Evolutionary conservation across 2,329 filamentous ascomycete species (phyloP).

Genomic region (Claviceps pazoutovae): DNA sequence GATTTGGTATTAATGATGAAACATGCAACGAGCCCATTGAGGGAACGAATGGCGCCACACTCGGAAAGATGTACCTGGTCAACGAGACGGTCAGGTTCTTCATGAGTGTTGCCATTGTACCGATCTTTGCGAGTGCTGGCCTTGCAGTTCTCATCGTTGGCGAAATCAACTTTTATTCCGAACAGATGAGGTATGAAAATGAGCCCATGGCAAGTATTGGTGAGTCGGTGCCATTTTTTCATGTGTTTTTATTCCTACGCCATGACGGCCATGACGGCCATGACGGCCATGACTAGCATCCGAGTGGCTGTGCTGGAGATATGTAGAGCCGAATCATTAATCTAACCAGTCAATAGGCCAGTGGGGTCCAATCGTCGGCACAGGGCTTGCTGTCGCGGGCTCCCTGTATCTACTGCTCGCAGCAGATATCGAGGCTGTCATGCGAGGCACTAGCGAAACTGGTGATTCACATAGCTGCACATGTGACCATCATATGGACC

Average conservation of each 20-base stretch:
- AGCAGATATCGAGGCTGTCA: slow-evolving; percentile 12
- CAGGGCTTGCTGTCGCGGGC: slow-evolving; percentile 40
- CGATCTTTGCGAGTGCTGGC: slow-evolving; percentile 43
- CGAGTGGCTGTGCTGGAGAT: too few relatives aligned
- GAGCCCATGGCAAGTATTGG: slow-evolving; percentile 49
- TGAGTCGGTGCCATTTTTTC: slow-evolving; percentile 17
- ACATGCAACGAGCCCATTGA: slow-evolving; percentile 28
- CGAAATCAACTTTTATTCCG: slow-evolving; percentile 50
- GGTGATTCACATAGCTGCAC: slow-evolving; percentile 5
- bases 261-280: not conserved
- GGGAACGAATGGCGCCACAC: slow-evolving; percentile 41
- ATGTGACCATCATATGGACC: slow-evolving; percentile 6
- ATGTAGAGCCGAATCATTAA: too few relatives aligned
- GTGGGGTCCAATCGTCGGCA: slow-evolving; percentile 47
- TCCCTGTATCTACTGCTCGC: slow-evolving; percentile 42
- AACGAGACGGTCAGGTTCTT: slow-evolving; percentile 41
- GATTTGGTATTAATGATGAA: slow-evolving; percentile 16
- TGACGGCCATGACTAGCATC: not conserved
- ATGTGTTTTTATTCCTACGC: not conserved
- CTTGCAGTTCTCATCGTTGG: slow-evolving; percentile 46
- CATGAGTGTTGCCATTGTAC: slow-evolving; percentile 41
- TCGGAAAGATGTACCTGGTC: slow-evolving; percentile 35
- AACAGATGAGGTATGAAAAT: slow-evolving; percentile 40
- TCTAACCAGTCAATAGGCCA: slow-evolving; percentile 26
- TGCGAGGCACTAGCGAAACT: slow-evolving; percentile 1